Conservation (phyloP, 2,329 filamentous ascomycete genomes). For the Cryoendolithus antarcticus region DNA sequence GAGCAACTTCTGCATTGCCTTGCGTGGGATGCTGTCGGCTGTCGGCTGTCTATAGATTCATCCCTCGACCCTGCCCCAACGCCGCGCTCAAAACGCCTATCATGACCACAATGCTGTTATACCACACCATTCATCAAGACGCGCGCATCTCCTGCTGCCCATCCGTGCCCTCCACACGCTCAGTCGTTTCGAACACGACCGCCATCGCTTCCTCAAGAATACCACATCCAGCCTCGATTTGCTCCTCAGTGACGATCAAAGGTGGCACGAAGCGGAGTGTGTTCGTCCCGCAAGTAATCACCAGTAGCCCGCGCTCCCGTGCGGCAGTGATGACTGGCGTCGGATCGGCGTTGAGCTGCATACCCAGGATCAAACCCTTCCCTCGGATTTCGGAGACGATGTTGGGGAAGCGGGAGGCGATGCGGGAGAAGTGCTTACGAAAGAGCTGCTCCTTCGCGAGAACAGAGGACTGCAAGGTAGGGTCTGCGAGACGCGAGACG, state of each 20-base stretch:
- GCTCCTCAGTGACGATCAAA: constrained; percentile 63
- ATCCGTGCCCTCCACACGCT: constrained; percentile 26
- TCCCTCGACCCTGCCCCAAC: no score
- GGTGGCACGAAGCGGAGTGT: constrained; percentile 87
- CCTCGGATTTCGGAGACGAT: constrained; percentile 71
- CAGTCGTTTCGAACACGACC: constrained; percentile 36
- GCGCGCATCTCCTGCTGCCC: constrained; percentile 33
- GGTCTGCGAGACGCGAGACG: constrained; percentile 60
- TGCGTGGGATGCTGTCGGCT: no score
- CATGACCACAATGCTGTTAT: no score
- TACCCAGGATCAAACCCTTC: constrained; percentile 70
- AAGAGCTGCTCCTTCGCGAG: constrained; percentile 53
- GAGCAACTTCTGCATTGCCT: no score
- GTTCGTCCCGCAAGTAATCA: constrained; percentile 89
- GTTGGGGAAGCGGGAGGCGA: constrained; percentile 52
- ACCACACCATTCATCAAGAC: neutral
- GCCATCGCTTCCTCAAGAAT: constrained; percentile 60
- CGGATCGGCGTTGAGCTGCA: constrained; percentile 68
- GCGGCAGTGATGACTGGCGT: constrained; percentile 69
- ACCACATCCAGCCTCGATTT: constrained; percentile 65
- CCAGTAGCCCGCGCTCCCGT: constrained; percentile 70
- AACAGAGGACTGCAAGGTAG: constrained; percentile 58
- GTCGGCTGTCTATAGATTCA: no score
- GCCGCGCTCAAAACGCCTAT: no score
- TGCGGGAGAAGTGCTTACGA: constrained; percentile 42